A percentile compares a stretch with the other conserved stretches of the same genome.
Conservation (phyloP, 805 yeast genomes). For the Candida nanaspora region DNA sequence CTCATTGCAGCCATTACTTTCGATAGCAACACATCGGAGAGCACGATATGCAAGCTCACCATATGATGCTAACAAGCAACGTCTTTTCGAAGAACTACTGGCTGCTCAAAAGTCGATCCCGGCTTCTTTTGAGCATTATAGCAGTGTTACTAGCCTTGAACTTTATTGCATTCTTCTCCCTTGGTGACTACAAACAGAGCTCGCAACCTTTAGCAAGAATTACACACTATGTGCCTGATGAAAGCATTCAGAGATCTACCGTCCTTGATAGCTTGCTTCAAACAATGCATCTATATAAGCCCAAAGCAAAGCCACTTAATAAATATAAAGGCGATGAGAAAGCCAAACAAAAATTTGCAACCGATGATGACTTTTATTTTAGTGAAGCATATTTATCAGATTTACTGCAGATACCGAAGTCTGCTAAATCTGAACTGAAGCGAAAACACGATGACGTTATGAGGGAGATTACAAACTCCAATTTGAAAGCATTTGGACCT, state of each 20-base stretch:
- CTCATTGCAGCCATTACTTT: too few relatives aligned
- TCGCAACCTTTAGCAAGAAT: too few relatives aligned
- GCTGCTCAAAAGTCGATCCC: not conserved
- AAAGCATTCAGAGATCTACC: too few relatives aligned
- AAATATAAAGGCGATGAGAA: slow-evolving; percentile 31
- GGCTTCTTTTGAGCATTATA: too few relatives aligned
- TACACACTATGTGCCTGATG: too few relatives aligned
- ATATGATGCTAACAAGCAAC: too few relatives aligned
- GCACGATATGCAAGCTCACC: too few relatives aligned
- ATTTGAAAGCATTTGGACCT: slow-evolving; percentile 26
- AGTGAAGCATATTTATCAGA: slow-evolving; percentile 37
- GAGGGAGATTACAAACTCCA: slow-evolving; percentile 23
- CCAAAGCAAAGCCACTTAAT: slow-evolving; percentile 33
- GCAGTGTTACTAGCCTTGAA: too few relatives aligned
- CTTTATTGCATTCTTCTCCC: too few relatives aligned
- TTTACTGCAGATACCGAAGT: slow-evolving; percentile 33
- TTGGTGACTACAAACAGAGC: too few relatives aligned
- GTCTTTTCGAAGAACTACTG: not conserved
- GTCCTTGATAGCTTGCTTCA: slow-evolving; percentile 16
- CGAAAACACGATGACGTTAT: slow-evolving; percentile 29
- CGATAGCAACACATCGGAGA: too few relatives aligned
- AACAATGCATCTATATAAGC: slow-evolving; percentile 18
- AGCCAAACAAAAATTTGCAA: slow-evolving; percentile 37
- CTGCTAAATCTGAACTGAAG: slow-evolving; percentile 27
- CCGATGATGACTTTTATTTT: slow-evolving; percentile 34